Percentiles rank a stretch among this genome's conserved stretches.
phyloP scores from a whole-genome alignment of 1,284 basidiomycete genomes.

The Tranzscheliella williamsii region DNA sequence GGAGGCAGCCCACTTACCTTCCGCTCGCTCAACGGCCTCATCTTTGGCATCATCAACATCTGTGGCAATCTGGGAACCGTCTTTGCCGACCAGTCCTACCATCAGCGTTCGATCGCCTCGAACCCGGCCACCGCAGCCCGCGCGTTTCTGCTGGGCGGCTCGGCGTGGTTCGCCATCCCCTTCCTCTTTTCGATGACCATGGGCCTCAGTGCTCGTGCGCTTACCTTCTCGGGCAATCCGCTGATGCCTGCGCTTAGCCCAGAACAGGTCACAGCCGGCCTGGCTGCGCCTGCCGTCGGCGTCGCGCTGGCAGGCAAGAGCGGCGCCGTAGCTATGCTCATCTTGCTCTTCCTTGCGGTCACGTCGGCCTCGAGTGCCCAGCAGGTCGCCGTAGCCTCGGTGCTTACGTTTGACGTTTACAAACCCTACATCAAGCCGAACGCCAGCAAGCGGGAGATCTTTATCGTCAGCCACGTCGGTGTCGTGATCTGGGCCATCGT shows the following conservation, averaged over 20 bases:
- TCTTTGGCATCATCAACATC: slow-evolving; percentile 86
- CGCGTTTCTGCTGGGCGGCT: slow-evolving; percentile 84
- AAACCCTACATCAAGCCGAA: slow-evolving; percentile 70
- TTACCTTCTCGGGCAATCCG: slow-evolving; percentile 50
- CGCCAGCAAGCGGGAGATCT: slow-evolving; percentile 69
- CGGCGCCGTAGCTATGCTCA: slow-evolving; percentile 74
- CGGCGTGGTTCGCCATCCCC: slow-evolving; percentile 72
- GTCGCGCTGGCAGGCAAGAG: slow-evolving; percentile 76
- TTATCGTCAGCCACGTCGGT: slow-evolving; percentile 70
- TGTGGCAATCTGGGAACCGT: slow-evolving; percentile 63
- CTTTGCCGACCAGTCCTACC: slow-evolving; percentile 69
- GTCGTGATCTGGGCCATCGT: slow-evolving; percentile 70
- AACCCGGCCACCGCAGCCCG: slow-evolving; percentile 80
- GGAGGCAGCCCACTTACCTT: slow-evolving; percentile 74
- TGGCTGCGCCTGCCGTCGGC: slow-evolving; percentile 63
- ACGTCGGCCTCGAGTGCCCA: slow-evolving; percentile 86
- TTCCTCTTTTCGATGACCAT: slow-evolving; percentile 69
- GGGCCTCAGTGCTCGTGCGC: slow-evolving; percentile 67
- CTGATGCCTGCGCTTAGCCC: slow-evolving; percentile 41
- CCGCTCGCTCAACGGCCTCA: slow-evolving; percentile 76
- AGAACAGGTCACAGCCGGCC: slow-evolving; percentile 47
- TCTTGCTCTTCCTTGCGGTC: slow-evolving; percentile 69
- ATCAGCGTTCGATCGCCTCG: slow-evolving; percentile 84
- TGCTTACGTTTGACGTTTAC: slow-evolving; percentile 68
- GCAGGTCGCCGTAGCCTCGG: slow-evolving; percentile 75